phyloP scores from a whole-genome alignment of 2,329 filamentous ascomycete genomes.

The Aphanocladium album region DNA sequence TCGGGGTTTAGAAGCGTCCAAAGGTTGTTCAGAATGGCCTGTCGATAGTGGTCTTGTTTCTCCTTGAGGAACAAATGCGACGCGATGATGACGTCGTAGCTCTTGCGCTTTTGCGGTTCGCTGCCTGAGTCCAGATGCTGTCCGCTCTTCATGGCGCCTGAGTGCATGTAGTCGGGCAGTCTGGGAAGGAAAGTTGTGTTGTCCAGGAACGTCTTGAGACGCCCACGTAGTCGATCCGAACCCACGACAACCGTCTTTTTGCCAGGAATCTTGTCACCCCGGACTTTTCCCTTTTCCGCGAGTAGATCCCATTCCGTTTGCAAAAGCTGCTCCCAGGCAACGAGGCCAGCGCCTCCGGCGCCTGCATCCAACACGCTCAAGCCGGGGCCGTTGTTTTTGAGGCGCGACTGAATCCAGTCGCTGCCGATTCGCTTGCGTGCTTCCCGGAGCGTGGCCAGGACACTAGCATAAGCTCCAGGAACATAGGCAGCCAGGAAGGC shows the following conservation, averaged over 20 bases:
- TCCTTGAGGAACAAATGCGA: conserved; percentile 76
- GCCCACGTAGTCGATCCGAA: conserved; percentile 67
- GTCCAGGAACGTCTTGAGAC: conserved; percentile 70
- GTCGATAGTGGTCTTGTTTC: conserved; percentile 70
- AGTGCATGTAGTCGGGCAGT: conserved; percentile 78
- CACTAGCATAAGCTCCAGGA: conserved; percentile 65
- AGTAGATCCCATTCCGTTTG: conserved; percentile 76
- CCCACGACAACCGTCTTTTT: conserved; percentile 78
- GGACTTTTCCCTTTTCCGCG: conserved; percentile 42
- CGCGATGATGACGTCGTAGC: conserved; percentile 85
- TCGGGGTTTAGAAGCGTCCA: conserved; percentile 82
- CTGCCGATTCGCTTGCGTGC: conserved; percentile 67
- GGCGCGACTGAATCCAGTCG: conserved; percentile 62
- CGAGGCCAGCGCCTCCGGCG: conserved; percentile 64
- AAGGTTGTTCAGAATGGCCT: conserved; percentile 76
- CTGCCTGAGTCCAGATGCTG: conserved; percentile 54
- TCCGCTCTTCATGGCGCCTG: conserved; percentile 49
- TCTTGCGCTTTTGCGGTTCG: conserved; percentile 59
- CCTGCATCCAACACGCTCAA: conserved; percentile 70
- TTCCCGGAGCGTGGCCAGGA: conserved; percentile 65
- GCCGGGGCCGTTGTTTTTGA: conserved; percentile 42
- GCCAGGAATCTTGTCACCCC: conserved; percentile 50
- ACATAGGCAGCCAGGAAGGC: conserved; percentile 64
- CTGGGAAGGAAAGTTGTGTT: conserved; percentile 90
- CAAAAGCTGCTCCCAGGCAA: conserved; percentile 74